Conservation (phyloP, 345 rosid genomes). For the Litchi chinensis region DNA sequence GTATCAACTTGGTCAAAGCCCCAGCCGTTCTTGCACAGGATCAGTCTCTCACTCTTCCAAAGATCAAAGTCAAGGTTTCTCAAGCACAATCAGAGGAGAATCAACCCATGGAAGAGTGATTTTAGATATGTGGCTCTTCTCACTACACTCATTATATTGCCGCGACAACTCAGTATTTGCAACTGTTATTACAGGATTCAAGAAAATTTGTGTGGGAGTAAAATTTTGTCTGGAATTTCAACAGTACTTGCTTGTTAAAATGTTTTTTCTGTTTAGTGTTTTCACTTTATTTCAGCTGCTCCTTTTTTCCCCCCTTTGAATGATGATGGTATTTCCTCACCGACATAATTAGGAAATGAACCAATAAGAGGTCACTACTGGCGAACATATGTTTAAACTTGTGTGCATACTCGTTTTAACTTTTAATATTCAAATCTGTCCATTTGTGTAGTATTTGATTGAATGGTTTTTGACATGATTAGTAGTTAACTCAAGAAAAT, state of each 20-base stretch:
- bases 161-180: background rate
- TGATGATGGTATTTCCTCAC: background rate
- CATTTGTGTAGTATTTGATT: too few species aligned
- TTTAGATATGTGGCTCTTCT: background rate
- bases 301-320: background rate
- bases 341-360: background rate
- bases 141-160: background rate
- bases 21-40: constrained; percentile 42
- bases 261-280: background rate
- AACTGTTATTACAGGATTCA: background rate
- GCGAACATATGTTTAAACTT: background rate
- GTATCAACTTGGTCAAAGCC: constrained; percentile 55
- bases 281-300: background rate
- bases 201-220: constrained; percentile 2
- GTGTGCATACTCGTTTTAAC: background rate
- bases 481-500: too few species aligned
- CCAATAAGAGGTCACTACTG: background rate
- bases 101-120: constrained; percentile 79
- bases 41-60: constrained; percentile 45
- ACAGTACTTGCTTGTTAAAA: background rate
- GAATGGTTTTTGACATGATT: too few species aligned
- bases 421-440: too few species aligned
- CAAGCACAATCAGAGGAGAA: constrained; percentile 45
- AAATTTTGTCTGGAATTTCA: constrained; percentile 13
- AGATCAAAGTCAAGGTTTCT: constrained; percentile 59